Evolutionary conservation across 129 eudicot species (phyloP), one percentile per base, ranked within the genome.

Genomic region (Heracleum sosnowskyi): DNA sequence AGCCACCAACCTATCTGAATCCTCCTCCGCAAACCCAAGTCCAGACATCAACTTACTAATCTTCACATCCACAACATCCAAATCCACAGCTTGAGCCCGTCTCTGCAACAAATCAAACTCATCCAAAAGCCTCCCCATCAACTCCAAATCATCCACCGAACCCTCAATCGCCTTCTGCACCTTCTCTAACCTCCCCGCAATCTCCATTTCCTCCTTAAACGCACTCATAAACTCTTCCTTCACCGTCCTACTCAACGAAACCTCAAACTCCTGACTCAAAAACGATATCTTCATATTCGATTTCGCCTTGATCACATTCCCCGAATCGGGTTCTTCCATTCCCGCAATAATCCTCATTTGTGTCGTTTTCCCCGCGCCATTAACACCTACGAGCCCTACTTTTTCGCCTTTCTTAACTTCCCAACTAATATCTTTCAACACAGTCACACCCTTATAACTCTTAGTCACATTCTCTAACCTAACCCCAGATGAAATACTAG

Each of bases 81-180:
- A 87, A 76, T 95, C 83, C 86, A 92, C 90, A 42, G 96, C 96
- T 69, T 95, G 92, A 0, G 99, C 94, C 47, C 88, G 82, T 82
- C 92, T 90, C 85, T 95, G 99, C 64, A 95, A 80, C 82, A 84
- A 86, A 90, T 92, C 99, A 82, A 90, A 88, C 88, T 95, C 97
- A 86, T 95, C 99, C 92, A 95, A 90, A 22, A 95, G 85, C 90
- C 96, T 90, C 81, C 99, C 99, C 99, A 95, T 95, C 75, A 95
- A 82, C 57, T 92, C 97, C 92, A 95, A 81, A 90, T 95, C 97
- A 60, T 92, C 90, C 49, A 95, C 99, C 3, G 96, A 85, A 45
- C 81, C 83, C 83, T 95, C 97, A 53, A 95, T 84, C 1, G 99
- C 99, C 81, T 90, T 90, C 90, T 92, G 99, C 45, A 95, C 99